Evolutionary conservation across 768 basidiomycete species (phyloP).

Genomic region (Leccinum barrowsii): DNA sequence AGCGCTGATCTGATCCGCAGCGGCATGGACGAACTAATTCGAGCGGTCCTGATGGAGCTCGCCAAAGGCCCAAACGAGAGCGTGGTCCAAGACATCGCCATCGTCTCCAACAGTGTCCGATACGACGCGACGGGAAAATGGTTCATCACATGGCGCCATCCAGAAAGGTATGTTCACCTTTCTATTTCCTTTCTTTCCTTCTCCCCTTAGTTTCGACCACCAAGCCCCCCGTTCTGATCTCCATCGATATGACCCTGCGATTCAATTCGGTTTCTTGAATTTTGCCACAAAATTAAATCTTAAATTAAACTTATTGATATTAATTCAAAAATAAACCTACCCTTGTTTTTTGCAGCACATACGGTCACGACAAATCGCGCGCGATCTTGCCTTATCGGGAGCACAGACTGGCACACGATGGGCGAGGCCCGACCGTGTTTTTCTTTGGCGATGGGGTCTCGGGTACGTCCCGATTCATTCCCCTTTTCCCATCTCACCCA

Average conservation of each 20-base stretch:
- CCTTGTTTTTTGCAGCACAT: constrained; percentile 42
- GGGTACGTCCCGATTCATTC: constrained; percentile 44
- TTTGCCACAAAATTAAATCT: background rate
- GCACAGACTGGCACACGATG: constrained; percentile 31
- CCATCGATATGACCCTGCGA: background rate
- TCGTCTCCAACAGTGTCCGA: constrained; percentile 91
- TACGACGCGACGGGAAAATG: constrained; percentile 59
- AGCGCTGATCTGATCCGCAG: constrained; percentile 35
- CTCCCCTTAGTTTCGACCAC: background rate
- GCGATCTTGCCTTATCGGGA: constrained; percentile 85
- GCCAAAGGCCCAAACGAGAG: constrained; percentile 53
- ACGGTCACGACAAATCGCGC: constrained; percentile 94
- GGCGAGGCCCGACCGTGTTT: constrained; percentile 66
- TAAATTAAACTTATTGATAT: background rate
- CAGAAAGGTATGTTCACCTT: constrained; percentile 58
- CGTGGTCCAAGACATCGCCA: constrained; percentile 72
- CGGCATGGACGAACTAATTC: constrained; percentile 93
- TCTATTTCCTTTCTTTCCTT: background rate
- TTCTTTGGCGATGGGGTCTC: constrained; percentile 99
- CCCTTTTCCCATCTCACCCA: background rate
- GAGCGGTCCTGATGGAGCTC: constrained; percentile 76
- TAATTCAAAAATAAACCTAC: background rate
- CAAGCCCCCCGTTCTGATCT: background rate
- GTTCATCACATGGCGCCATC: constrained; percentile 86
- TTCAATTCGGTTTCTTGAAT: background rate